phyloP scores from a whole-genome alignment of 1,139 yeast species.

The Lodderomyces orthopsilosis region DNA sequence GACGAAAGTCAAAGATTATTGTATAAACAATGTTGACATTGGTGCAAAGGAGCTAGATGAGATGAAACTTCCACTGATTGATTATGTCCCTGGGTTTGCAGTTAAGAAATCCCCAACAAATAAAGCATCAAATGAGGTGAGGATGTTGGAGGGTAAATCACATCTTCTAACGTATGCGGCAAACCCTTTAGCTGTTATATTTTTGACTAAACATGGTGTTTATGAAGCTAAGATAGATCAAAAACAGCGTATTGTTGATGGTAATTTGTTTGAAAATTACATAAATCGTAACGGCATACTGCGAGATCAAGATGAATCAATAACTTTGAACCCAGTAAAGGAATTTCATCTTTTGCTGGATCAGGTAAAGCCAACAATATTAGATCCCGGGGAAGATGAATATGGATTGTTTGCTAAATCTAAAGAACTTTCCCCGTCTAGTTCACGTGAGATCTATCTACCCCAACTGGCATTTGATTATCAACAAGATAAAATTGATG shows the following conservation, averaged over 20 bases:
- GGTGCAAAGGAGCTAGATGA: conserved; percentile 24
- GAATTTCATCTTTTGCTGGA: conserved; percentile 16
- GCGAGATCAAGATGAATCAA: conserved; percentile 12
- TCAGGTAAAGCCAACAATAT: conserved; percentile 15
- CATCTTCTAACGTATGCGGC: conserved; percentile 39
- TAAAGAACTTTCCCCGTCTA: conserved; percentile 10
- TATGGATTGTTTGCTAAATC: conserved; percentile 17
- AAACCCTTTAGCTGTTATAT: conserved; percentile 28
- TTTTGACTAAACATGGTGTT: conserved; percentile 23
- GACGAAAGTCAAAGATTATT: conserved; percentile 19
- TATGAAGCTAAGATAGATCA: conserved; percentile 26
- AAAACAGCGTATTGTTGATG: conserved; percentile 21
- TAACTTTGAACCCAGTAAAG: conserved; percentile 18
- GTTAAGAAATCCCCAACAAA: conserved; percentile 30
- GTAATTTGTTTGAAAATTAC: conserved; percentile 23
- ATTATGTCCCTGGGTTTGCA: conserved; percentile 42
- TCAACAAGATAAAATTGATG: conserved; percentile 21
- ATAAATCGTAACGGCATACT: conserved; percentile 17
- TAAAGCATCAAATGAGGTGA: conserved; percentile 29
- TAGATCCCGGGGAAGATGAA: conserved; percentile 17
- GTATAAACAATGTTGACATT: conserved; percentile 23
- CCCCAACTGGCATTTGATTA: conserved; percentile 21
- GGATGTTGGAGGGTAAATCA: conserved; percentile 42
- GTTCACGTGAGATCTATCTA: conserved; percentile 17
- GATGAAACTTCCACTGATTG: conserved; percentile 15